Conservation (phyloP, 106 monocot genomes). For the Hemerocallis citrina region DNA sequence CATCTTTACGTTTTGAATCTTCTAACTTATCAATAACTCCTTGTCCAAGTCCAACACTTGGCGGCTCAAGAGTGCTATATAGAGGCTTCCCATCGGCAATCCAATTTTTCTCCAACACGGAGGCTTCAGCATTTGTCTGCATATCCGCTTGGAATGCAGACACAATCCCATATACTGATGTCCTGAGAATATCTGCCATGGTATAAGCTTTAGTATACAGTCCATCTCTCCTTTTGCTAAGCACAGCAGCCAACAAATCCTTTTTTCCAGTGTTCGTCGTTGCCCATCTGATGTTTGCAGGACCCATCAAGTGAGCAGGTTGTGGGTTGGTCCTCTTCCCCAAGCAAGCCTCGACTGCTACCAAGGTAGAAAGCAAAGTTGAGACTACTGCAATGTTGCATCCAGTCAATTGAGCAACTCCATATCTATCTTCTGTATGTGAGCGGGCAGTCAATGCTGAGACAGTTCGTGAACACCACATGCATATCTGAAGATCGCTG, state of each 20-base stretch:
- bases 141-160: conserved; percentile 63
- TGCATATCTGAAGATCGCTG: conserved; percentile 67
- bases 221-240: conserved; percentile 33
- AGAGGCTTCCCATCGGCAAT: conserved; percentile 60
- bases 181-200: conserved; percentile 83
- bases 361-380: conserved; percentile 55
- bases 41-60: conserved; percentile 52
- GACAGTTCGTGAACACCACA: conserved; percentile 64
- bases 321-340: conserved; percentile 82
- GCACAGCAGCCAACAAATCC: conserved; percentile 14
- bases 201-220: conserved; percentile 62
- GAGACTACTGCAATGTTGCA: conserved; percentile 62
- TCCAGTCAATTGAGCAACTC: conserved; percentile 84
- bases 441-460: conserved; percentile 70
- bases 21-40: conserved; percentile 43
- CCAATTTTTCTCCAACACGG: conserved; percentile 76
- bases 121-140: conserved; percentile 46
- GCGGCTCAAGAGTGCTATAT: conserved; percentile 60
- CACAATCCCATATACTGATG: conserved; percentile 75
- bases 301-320: conserved; percentile 48
- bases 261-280: conserved; percentile 31
- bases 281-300: conserved; percentile 70
- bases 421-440: conserved; percentile 72
- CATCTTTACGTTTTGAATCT: conserved; percentile 57
- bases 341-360: conserved; percentile 78